These are phyloP conservation scores for Protomyces inouyei DNA, from an alignment of 1,139 yeast genomes.

Conservation along the genomic window DNA sequence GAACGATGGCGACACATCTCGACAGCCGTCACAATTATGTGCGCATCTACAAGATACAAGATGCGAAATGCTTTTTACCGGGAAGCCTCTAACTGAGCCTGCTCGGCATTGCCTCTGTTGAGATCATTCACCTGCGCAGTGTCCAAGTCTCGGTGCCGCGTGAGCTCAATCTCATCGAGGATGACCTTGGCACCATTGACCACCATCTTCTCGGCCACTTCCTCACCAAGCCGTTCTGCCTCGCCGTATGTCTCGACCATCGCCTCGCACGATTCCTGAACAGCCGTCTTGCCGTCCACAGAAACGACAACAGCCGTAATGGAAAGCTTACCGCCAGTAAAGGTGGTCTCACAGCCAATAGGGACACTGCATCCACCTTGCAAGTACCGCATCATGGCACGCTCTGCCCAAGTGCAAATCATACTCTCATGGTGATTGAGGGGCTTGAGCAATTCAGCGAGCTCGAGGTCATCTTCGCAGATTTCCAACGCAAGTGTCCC, in stretches of 20 bases:
- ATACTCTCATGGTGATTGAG: slow-evolving; percentile 67
- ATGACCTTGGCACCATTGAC: slow-evolving; percentile 77
- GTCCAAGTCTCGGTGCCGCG: slow-evolving; percentile 18
- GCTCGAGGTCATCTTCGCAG: slow-evolving; percentile 58
- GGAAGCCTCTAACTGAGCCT: background rate
- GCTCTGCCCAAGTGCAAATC: slow-evolving; percentile 80
- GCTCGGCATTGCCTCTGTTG: background rate
- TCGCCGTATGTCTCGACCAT: slow-evolving; percentile 49
- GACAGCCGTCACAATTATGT: background rate
- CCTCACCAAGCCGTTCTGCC: slow-evolving; percentile 65
- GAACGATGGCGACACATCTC: background rate
- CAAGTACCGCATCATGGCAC: slow-evolving; percentile 75
- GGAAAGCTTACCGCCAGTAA: slow-evolving; percentile 48
- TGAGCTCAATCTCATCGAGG: slow-evolving; percentile 62
- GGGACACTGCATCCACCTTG: slow-evolving; percentile 99
- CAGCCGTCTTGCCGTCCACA: slow-evolving; percentile 70
- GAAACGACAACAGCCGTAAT: slow-evolving; percentile 66
- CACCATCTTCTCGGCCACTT: slow-evolving; percentile 63
- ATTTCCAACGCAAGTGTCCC: slow-evolving; percentile 95
- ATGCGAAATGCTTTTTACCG: background rate
- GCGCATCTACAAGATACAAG: background rate
- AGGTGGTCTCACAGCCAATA: slow-evolving; percentile 76
- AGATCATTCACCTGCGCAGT: background rate
- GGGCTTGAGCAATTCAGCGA: slow-evolving; percentile 52
- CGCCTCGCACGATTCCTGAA: slow-evolving; percentile 50